Evolutionary conservation across 306 rosid species (phyloP).

Genomic region (Ammopiptanthus mongolicus): DNA sequence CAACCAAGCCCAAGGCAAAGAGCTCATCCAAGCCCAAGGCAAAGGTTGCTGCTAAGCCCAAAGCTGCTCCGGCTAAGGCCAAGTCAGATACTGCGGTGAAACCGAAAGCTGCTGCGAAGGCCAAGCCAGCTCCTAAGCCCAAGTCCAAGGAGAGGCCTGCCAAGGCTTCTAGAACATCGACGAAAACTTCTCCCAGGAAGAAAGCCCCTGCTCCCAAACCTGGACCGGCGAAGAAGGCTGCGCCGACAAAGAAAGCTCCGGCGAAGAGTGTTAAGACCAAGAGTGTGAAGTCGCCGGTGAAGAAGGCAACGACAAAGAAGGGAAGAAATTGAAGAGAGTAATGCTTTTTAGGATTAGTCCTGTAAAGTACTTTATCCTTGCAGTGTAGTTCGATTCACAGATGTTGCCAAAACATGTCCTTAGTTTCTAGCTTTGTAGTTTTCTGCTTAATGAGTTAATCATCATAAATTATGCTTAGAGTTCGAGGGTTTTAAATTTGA

Average conservation of each 20-base stretch:
- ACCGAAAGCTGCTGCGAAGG: background rate
- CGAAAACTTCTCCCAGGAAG: slow-evolving; percentile 60
- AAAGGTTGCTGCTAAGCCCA: background rate
- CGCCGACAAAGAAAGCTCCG: slow-evolving; percentile 42
- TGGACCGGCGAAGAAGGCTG: slow-evolving; percentile 35
- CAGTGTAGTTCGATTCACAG: slow-evolving; percentile 27
- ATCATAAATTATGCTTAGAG: slow-evolving; percentile 12
- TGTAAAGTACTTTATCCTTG: slow-evolving; percentile 52
- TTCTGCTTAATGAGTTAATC: slow-evolving; percentile 5
- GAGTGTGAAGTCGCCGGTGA: slow-evolving; percentile 54
- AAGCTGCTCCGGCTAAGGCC: background rate
- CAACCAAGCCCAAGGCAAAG: too few relatives aligned
- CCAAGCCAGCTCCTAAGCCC: slow-evolving; percentile 35
- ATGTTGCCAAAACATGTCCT: background rate
- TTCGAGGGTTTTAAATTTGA: background rate
- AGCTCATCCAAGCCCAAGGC: too few relatives aligned
- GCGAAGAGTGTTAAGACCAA: slow-evolving; percentile 34
- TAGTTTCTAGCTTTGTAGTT: slow-evolving; percentile 15
- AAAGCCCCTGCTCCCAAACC: slow-evolving; percentile 44
- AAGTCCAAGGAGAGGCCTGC: slow-evolving; percentile 49
- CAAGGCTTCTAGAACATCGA: slow-evolving; percentile 61
- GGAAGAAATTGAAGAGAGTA: slow-evolving; percentile 35
- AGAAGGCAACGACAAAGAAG: slow-evolving; percentile 37
- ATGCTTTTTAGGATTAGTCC: slow-evolving; percentile 47
- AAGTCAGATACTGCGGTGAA: background rate